Base-by-base conservation (phyloP, 768 basidiomycete genomes). In the Naematelia encephala region DNA sequence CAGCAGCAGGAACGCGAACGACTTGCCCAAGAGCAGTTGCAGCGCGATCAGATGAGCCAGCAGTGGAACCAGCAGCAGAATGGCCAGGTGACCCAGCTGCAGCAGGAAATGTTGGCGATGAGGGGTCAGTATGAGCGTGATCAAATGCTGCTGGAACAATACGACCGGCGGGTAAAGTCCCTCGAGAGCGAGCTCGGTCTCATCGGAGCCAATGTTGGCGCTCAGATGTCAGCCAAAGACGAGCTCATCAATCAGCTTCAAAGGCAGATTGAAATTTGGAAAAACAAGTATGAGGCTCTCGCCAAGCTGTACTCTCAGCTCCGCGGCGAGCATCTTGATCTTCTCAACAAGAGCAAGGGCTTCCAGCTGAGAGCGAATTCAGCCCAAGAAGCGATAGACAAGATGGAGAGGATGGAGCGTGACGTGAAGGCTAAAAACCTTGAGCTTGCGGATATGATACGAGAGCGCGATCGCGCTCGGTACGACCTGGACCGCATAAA, bases 301-400 rank as follows among this genome's bases (percentile, higher is more conserved):
- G 96, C 96, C 45, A 99, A 98, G 78, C 84, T 99, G 8, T 99
- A 99, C 81, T 97, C 92, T 69, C 96, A 98, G 75, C 85, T 99
- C 10, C 89, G 96, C 54, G 89, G 90, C 27, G 96, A 98, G 74
- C 96, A 99, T 78, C 82, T 99, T 45, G 96, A 99, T 61, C 89
- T 98, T 86, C 84, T 99, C 54, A 84, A 88, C 63, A 97, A 94
- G 79, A 93, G 89, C 83, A 99, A 98, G 81, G 87, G 89, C 66
- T 84, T 97, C 84, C 93, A 98, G 75, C 83, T 98, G 62, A 97
- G 96, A 77, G 96, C 96, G 16, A 96, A 93, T 73, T 96, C 93
- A 30, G 93, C 96, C 0, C 94, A 98, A 76, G 96, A 98, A 78
- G 90, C 93, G 26, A 88, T 98, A 46, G 94, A 99, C 77, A 87